These are phyloP conservation scores for Cupressus sempervirens DNA, from an alignment of 75 land plant genomes.

Conservation along the genomic window DNA sequence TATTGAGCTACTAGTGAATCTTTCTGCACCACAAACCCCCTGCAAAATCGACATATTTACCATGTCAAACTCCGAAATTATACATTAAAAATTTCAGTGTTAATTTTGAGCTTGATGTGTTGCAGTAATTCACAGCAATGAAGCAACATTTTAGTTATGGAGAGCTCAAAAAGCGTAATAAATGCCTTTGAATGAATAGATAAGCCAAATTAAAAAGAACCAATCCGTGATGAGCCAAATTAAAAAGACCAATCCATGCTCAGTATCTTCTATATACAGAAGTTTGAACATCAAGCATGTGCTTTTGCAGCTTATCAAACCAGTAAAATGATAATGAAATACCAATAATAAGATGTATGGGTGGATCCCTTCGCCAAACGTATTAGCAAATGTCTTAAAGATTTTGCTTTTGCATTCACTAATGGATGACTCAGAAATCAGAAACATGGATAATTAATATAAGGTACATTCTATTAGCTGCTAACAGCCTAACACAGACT, in stretches of 20 bases:
- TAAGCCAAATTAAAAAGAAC: background rate
- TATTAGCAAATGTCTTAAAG: background rate
- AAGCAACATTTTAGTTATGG: background rate
- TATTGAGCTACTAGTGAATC: slow-evolving; percentile 31
- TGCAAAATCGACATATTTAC: slow-evolving; percentile 9
- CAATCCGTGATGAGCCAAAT: background rate
- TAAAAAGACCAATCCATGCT: background rate
- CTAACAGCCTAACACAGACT: background rate
- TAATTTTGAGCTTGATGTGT: background rate
- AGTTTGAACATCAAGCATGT: background rate
- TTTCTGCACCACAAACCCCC: slow-evolving; percentile 44
- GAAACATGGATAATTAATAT: background rate
- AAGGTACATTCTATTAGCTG: background rate
- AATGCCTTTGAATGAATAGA: background rate
- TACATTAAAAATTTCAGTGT: background rate
- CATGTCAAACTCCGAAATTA: background rate
- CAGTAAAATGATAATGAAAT: background rate
- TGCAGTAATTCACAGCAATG: background rate
- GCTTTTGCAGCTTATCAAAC: background rate
- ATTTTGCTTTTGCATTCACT: background rate
- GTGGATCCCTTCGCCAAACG: background rate
- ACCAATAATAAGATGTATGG: background rate
- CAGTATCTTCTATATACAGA: background rate
- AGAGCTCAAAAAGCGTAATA: background rate
- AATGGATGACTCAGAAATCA: background rate